Evolutionary conservation across 768 basidiomycete genomes (phyloP).

Genomic region (Clitopilus hobsonii): DNA sequence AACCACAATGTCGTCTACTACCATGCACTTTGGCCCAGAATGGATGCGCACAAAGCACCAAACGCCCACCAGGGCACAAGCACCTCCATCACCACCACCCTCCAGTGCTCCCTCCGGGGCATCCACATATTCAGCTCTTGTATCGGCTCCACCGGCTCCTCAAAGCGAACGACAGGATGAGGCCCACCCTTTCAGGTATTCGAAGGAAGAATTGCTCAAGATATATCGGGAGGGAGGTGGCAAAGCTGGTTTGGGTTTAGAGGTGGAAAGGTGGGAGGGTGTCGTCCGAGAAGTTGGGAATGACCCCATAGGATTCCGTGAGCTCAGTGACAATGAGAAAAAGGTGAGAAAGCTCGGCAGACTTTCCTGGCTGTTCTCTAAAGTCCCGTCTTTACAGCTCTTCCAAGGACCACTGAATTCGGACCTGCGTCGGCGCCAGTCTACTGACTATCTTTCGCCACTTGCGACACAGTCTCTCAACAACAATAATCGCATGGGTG

Average conservation of each 20-base stretch:
- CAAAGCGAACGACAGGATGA: constrained; percentile 57
- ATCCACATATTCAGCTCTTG: constrained; percentile 70
- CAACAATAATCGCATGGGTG: constrained; percentile 55
- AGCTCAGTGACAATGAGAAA: constrained; percentile 80
- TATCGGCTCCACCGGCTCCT: constrained; percentile 47
- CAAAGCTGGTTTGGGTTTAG: constrained; percentile 69
- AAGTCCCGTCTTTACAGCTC: constrained; percentile 43
- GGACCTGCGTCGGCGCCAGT: constrained; percentile 82
- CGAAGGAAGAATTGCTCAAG: constrained; percentile 78
- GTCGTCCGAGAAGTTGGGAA: constrained; percentile 72
- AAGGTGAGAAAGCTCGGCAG: constrained; percentile 54
- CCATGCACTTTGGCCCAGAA: constrained; percentile 90
- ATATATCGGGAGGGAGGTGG: constrained; percentile 80
- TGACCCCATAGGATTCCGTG: constrained; percentile 73
- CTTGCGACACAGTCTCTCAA: constrained; percentile 43
- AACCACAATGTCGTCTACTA: constrained; percentile 48
- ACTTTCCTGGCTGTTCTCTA: constrained; percentile 20
- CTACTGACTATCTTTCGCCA: constrained; percentile 65
- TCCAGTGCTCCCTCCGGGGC: constrained; percentile 39
- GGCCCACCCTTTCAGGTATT: constrained; percentile 78
- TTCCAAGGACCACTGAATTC: constrained; percentile 83
- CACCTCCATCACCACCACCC: constrained; percentile 56
- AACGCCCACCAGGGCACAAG: constrained; percentile 45
- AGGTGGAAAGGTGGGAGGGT: constrained; percentile 88
- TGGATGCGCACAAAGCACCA: constrained; percentile 87